Evolutionary conservation across 257 asterid species (phyloP), one percentile per base, ranked within the genome.

Genomic region (Cynanchum wilfordii): DNA sequence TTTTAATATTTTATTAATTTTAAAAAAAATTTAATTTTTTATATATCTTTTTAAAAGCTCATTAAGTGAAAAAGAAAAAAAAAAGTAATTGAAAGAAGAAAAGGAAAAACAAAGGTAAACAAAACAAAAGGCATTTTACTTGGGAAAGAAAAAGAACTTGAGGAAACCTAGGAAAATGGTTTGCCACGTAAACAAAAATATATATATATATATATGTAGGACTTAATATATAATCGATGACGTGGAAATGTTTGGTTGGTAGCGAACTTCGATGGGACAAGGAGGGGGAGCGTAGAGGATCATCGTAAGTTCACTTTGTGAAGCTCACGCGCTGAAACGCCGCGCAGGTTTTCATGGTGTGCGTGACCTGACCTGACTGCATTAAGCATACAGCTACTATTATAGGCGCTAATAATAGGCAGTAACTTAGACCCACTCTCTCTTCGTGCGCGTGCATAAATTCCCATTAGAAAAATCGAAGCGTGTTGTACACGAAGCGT

Each of bases 331-430:
- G 77, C 77, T 55, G 73, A 19, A 19, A 33, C 10, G 25, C 45
- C 30, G 71, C 78, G 70, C 73, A 55, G 44, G 76, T 79, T 67
- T 72, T 52, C 62, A 79, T 71, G 79, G 30, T 66, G 72, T 68
- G 70, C 69, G 47, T 15, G 77, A 24, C 47, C 47, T 7, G 47
- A 8, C 10, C 2, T 42, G 10, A 2, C 47, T 33, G 38, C 38
- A 33, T 33, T 33, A 33, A 42, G 47, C 47, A 42, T 42, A 42
- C 47, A 42, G 7, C 47, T 42, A 42, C 11, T 42, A 42, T 7
- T 42, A 42, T 42, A 42, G 47, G 47, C 47, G 11, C 1, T 40
- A 57, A 33, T 42, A 66, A 66, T 27, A 19, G 51, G 47, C 29
- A 10, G 0, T 8, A 12, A 36, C 16, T 66, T 9, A 16, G 20